These are phyloP conservation scores for Apiospora phragmitis DNA, from an alignment of 2,329 filamentous ascomycete genomes.

Conservation along the genomic window DNA sequence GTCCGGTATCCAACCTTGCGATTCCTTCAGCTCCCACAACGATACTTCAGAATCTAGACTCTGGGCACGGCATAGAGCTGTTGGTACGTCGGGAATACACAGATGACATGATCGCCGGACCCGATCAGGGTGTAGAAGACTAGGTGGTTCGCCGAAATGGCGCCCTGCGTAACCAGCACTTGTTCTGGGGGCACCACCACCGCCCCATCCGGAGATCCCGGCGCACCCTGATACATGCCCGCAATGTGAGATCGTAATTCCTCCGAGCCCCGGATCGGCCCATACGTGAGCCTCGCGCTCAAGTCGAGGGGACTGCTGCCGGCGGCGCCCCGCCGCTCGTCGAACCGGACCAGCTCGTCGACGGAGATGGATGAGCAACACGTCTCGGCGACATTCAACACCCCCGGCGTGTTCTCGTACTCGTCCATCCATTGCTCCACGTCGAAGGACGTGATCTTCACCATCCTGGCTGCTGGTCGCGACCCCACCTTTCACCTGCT, in stretches of 20 bases:
- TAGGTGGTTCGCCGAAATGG: conserved; percentile 84
- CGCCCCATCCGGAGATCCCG: conserved; percentile 36
- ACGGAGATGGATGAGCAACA: conserved; percentile 76
- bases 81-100: conserved; percentile 85
- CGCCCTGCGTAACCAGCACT: conserved; percentile 76
- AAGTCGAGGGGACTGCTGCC: conserved; percentile 45
- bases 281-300: conserved; percentile 68
- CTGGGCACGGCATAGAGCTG: conserved; percentile 76
- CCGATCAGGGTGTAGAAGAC: conserved; percentile 71
- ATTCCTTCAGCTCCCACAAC: conserved; percentile 69
- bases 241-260: conserved; percentile 65
- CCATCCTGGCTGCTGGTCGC: conserved; percentile 45
- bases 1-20: conserved; percentile 67
- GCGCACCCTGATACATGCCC: conserved; percentile 57
- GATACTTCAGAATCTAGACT: conserved; percentile 76
- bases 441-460: conserved; percentile 61
- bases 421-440: conserved; percentile 74
- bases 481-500: neutral
- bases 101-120: conserved; percentile 79
- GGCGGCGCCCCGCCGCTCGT: conserved; percentile 41
- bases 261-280: conserved; percentile 68
- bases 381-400: conserved; percentile 76
- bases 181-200: conserved; percentile 56
- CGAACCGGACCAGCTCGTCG: conserved; percentile 62
- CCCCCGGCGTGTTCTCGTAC: conserved; percentile 55